These are phyloP conservation scores for Leishmania tropica DNA, from an alignment of 208 protist genomes.

Conservation along the genomic window DNA sequence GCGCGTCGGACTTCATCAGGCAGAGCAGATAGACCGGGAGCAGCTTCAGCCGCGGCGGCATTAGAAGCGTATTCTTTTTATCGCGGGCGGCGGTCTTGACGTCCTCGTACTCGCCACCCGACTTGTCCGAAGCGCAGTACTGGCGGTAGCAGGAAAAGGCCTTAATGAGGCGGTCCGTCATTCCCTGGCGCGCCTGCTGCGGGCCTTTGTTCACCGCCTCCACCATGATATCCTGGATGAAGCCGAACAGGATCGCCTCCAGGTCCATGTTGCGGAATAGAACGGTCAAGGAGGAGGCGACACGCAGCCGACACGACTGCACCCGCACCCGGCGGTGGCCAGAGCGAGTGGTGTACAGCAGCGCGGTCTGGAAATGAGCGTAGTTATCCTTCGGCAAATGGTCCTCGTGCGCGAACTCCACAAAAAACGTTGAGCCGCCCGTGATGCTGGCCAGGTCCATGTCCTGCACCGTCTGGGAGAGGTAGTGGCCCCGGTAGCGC, in stretches of 20 bases:
- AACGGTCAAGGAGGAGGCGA: slow-evolving; percentile 46
- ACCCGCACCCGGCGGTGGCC: slow-evolving; percentile 91
- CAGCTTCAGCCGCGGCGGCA: slow-evolving; percentile 94
- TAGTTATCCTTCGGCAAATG: slow-evolving; percentile 67
- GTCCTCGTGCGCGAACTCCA: slow-evolving; percentile 92
- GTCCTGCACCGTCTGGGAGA: slow-evolving; percentile 79
- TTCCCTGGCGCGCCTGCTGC: slow-evolving; percentile 47
- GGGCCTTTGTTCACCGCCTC: slow-evolving; percentile 85
- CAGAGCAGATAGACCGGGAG: slow-evolving; percentile 89
- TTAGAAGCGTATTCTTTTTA: slow-evolving; percentile 72
- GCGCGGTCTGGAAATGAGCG: slow-evolving; percentile 88
- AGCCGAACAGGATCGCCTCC: slow-evolving; percentile 73
- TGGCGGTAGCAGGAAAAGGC: slow-evolving; percentile 85
- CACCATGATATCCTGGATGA: slow-evolving; percentile 54
- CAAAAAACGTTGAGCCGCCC: slow-evolving; percentile 83
- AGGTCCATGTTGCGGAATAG: slow-evolving; percentile 86
- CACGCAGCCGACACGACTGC: slow-evolving; percentile 72
- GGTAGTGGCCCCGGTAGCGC: slow-evolving; percentile 89
- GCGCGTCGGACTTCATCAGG: slow-evolving; percentile 80
- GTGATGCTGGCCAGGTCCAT: slow-evolving; percentile 90
- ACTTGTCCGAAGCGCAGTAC: slow-evolving; percentile 47
- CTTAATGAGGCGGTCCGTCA: slow-evolving; percentile 61
- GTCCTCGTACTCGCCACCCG: slow-evolving; percentile 21
- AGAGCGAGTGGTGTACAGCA: slow-evolving; percentile 93
- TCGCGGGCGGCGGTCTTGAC: slow-evolving; percentile 13